phyloP scores from a whole-genome alignment of 1,284 basidiomycete species.

The Puccinia brachypodii region DNA sequence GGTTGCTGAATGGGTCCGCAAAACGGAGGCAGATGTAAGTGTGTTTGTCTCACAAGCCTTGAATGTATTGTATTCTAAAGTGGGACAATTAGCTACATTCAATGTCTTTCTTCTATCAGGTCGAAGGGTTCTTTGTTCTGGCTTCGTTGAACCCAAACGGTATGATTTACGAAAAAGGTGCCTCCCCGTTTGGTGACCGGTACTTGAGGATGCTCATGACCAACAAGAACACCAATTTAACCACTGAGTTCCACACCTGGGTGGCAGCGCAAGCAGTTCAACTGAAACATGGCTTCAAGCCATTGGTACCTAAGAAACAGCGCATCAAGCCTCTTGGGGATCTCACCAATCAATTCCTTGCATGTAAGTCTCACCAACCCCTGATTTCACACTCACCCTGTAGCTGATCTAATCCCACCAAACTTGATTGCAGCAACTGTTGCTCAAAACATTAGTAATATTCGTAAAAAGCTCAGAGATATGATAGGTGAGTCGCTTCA shows the following conservation, averaged over 20 bases:
- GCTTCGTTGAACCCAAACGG: neutral
- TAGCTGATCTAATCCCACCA: neutral
- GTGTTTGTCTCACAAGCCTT: neutral
- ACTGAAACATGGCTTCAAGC: neutral
- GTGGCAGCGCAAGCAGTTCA: conserved; percentile 3
- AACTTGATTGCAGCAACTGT: neutral
- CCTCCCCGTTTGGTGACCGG: neutral
- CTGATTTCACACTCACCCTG: neutral
- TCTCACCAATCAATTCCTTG: neutral
- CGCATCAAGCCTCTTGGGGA: neutral
- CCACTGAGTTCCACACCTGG: neutral
- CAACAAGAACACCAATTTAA: neutral
- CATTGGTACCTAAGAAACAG: neutral
- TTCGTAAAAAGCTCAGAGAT: neutral
- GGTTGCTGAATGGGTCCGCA: neutral
- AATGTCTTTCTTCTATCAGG: neutral
- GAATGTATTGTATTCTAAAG: neutral
- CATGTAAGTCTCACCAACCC: neutral
- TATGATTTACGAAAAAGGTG: neutral
- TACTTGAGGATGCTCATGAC: neutral
- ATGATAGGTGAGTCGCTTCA: neutral
- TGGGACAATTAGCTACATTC: neutral
- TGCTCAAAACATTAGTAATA: neutral
- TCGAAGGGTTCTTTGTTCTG: neutral
- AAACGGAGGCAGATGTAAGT: neutral